These are phyloP conservation scores for Xylaria sp. DNA, from an alignment of 2,329 filamentous ascomycete species.

Conservation along the genomic window DNA sequence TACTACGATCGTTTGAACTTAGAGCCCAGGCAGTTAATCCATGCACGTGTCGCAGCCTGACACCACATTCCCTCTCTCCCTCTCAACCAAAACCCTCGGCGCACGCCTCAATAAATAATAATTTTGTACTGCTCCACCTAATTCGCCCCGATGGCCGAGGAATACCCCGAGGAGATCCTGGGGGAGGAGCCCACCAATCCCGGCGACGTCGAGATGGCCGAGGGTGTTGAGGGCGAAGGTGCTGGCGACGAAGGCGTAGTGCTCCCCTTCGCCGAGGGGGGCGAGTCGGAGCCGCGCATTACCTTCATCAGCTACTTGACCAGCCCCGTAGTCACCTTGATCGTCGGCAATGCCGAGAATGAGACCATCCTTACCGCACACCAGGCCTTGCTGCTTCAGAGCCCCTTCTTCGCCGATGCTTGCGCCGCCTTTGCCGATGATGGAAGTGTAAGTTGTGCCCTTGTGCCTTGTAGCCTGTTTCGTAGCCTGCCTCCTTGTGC, in stretches of 20 bases:
- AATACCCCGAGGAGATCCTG: slow-evolving; percentile 44
- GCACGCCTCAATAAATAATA: not conserved
- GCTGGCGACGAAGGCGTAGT: slow-evolving; percentile 45
- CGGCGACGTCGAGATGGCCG: slow-evolving; percentile 49
- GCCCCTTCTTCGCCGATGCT: slow-evolving; percentile 76
- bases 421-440: slow-evolving; percentile 70
- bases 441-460: slow-evolving; percentile 62
- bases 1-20: not conserved
- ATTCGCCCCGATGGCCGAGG: slow-evolving; percentile 44
- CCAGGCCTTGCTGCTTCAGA: slow-evolving; percentile 77
- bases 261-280: slow-evolving; percentile 54
- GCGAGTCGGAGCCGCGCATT: slow-evolving; percentile 50
- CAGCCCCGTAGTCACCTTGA: slow-evolving; percentile 74
- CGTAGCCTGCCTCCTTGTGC: not conserved
- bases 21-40: not conserved
- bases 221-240: slow-evolving; percentile 47
- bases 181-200: slow-evolving; percentile 47
- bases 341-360: slow-evolving; percentile 69
- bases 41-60: not conserved
- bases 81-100: not conserved
- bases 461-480: not conserved
- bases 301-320: slow-evolving; percentile 69
- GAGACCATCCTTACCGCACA: slow-evolving; percentile 79
- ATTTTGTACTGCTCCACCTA: no score
- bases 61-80: slow-evolving; percentile 15